Evolutionary conservation across 768 basidiomycete genomes (phyloP).

Genomic region (Tubosaeta sp.): DNA sequence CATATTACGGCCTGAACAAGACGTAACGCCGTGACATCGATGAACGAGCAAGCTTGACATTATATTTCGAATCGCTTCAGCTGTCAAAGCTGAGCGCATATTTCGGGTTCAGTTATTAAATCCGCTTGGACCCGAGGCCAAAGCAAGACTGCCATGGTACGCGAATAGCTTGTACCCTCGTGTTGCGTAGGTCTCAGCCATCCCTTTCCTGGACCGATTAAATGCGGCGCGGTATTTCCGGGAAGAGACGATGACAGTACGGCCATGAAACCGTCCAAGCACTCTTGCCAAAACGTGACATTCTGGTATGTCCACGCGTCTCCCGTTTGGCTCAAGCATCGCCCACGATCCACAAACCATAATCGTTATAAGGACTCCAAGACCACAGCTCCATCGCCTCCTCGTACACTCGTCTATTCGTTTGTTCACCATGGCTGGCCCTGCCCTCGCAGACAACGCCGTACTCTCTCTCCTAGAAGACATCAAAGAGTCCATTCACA

Average conservation of each 20-base stretch:
- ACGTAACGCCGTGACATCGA: no score
- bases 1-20: background rate
- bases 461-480: slow-evolving; percentile 9
- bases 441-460: background rate
- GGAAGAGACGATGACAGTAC: slow-evolving; percentile 8
- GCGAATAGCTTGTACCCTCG: background rate
- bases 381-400: background rate
- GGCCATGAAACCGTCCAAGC: slow-evolving; percentile 9
- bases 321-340: slow-evolving; percentile 11
- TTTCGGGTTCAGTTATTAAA: background rate
- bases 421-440: slow-evolving; percentile 7
- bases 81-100: background rate
- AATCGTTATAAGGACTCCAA: no score
- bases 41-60: no score
- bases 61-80: background rate
- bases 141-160: slow-evolving; percentile 17
- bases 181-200: background rate
- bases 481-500: slow-evolving; percentile 10
- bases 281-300: slow-evolving; percentile 10
- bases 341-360: background rate
- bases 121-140: slow-evolving; percentile 12
- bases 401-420: background rate
- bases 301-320: slow-evolving; percentile 11
- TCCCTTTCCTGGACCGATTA: background rate
- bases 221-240: slow-evolving; percentile 5